phyloP scores from a whole-genome alignment of 192 early-diverging fungal species.

The Coemansia umbellata region DNA sequence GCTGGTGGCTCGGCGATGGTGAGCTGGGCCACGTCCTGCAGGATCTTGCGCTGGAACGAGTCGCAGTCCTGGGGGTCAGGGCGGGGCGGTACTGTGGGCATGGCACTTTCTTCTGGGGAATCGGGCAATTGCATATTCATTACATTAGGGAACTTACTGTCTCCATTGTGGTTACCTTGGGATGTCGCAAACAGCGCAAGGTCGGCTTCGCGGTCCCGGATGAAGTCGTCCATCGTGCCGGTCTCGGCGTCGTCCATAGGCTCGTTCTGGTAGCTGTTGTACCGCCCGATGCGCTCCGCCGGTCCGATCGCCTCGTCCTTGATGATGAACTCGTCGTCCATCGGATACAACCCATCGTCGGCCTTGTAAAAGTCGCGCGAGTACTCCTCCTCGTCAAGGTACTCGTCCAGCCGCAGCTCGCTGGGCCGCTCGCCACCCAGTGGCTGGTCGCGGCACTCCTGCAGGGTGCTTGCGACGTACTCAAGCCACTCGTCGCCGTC shows the following conservation, averaged over 20 bases:
- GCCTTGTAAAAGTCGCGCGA: too few relatives aligned
- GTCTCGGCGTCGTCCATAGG: slow-evolving; percentile 19
- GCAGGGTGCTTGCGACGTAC: slow-evolving; percentile 39
- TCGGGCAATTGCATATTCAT: too few relatives aligned
- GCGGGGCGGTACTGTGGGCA: slow-evolving; percentile 22
- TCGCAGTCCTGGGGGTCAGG: slow-evolving; percentile 16
- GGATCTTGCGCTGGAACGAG: slow-evolving; percentile 4
- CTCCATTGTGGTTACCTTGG: too few relatives aligned
- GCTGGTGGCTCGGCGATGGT: too few relatives aligned
- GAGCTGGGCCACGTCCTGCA: neutral
- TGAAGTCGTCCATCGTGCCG: slow-evolving; percentile 17
- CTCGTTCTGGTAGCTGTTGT: slow-evolving; percentile 50
- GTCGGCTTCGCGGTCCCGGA: slow-evolving; percentile 14
- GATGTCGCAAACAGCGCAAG: too few relatives aligned
- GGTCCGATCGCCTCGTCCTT: slow-evolving; percentile 30
- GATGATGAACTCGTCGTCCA: slow-evolving; percentile 41
- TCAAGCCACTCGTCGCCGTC: slow-evolving; percentile 52
- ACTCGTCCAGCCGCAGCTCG: neutral
- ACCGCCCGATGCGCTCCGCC: slow-evolving; percentile 40
- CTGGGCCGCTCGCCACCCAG: slow-evolving; percentile 49
- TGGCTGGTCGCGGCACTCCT: slow-evolving; percentile 42
- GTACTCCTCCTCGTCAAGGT: slow-evolving; percentile 29
- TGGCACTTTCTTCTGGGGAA: too few relatives aligned
- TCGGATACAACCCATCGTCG: slow-evolving; percentile 21
- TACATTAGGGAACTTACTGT: too few relatives aligned